Evolutionary conservation across 768 basidiomycete species (phyloP).

Genomic region (Panaeolus papilionaceus): DNA sequence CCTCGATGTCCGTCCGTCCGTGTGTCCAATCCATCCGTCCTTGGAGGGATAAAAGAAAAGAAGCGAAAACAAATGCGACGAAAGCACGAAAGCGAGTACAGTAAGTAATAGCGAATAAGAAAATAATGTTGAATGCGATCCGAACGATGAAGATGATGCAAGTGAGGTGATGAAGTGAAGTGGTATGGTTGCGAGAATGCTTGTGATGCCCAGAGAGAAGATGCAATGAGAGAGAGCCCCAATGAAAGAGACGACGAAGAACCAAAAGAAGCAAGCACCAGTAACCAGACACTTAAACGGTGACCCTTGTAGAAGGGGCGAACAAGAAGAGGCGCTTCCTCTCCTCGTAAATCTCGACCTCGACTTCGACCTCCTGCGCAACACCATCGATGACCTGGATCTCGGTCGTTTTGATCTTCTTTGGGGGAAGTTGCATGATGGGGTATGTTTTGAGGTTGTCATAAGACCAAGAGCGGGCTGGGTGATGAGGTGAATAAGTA

Average conservation of each 20-base stretch:
- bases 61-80: slow-evolving; percentile 12
- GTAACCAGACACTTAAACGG: background rate
- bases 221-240: background rate
- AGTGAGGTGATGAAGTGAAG: background rate
- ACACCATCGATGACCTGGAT: slow-evolving; percentile 55
- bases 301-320: slow-evolving; percentile 38
- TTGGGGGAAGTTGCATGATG: slow-evolving; percentile 60
- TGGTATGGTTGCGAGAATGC: background rate
- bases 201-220: background rate
- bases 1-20: slow-evolving; percentile 6
- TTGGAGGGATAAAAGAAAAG: background rate
- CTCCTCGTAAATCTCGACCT: slow-evolving; percentile 62
- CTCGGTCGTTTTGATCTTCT: slow-evolving; percentile 63
- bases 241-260: background rate
- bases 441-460: slow-evolving; percentile 76
- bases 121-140: slow-evolving; percentile 7
- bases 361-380: slow-evolving; percentile 53
- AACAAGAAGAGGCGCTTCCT: slow-evolving; percentile 77
- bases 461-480: slow-evolving; percentile 80
- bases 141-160: slow-evolving; percentile 15
- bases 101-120: slow-evolving; percentile 13
- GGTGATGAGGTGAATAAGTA: slow-evolving; percentile 22
- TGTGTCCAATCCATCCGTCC: slow-evolving; percentile 6
- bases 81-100: slow-evolving; percentile 10
- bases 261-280: slow-evolving; percentile 3